Conservation (phyloP, 176 grass and related monocot species). For the Echinochloa phyllopogon region DNA sequence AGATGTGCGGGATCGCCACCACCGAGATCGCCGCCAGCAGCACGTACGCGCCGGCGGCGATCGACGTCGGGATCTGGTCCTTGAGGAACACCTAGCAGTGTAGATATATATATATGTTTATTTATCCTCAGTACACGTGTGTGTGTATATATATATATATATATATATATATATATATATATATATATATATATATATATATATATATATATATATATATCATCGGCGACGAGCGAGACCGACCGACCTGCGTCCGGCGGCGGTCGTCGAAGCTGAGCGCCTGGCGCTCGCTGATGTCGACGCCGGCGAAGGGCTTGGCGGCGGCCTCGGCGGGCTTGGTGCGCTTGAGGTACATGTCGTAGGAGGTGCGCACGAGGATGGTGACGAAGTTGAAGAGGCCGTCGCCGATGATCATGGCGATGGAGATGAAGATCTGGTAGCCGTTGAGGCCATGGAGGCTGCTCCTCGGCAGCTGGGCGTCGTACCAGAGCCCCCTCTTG, state of each 20-base stretch:
- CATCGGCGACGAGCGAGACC: no score
- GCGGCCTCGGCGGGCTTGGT: neutral
- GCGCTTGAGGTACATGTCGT: constrained; percentile 65
- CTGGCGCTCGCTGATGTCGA: constrained; percentile 28
- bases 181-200: no score
- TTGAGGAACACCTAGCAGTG: constrained; percentile 67
- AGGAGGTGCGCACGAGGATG: constrained; percentile 50
- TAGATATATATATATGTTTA: no score
- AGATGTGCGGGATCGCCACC: constrained; percentile 58
- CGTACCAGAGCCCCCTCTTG: constrained; percentile 63
- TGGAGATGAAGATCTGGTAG: constrained; percentile 79
- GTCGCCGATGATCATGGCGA: constrained; percentile 74
- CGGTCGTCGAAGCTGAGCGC: constrained; percentile 57
- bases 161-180: no score
- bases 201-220: no score
- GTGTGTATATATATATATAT: no score
- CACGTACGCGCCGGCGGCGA: constrained; percentile 40
- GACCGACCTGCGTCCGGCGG: constrained; percentile 12
- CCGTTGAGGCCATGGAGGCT: constrained; percentile 66
- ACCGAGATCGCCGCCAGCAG: constrained; percentile 52
- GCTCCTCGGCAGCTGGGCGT: constrained; percentile 25
- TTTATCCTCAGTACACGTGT: no score
- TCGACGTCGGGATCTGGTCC: constrained; percentile 61
- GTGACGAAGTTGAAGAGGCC: constrained; percentile 59
- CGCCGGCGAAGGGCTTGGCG: constrained; percentile 25